Percentiles rank a stretch among this genome's conserved stretches.
phyloP scores from a whole-genome alignment of 176 grass and related monocot genomes.

The Secale cereale region DNA sequence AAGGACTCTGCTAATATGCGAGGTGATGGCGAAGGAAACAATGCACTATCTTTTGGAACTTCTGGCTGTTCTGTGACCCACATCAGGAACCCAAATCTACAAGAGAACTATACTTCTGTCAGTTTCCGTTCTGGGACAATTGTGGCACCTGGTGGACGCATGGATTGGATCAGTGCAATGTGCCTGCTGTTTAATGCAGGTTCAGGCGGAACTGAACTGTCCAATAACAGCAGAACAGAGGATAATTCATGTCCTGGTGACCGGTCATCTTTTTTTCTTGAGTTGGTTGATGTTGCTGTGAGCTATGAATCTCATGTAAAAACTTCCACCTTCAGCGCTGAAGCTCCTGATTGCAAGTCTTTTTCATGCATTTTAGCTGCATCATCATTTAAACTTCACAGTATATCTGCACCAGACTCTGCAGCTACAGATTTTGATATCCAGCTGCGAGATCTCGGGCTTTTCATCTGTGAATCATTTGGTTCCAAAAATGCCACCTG shows the following conservation, averaged over 20 bases:
- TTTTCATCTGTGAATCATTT: constrained; percentile 70
- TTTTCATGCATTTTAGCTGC: constrained; percentile 88
- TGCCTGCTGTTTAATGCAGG: constrained; percentile 55
- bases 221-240: constrained; percentile 26
- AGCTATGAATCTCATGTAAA: constrained; percentile 78
- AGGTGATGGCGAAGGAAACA: constrained; percentile 90
- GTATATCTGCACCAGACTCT: constrained; percentile 42
- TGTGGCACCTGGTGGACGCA: constrained; percentile 88
- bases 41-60: constrained; percentile 65
- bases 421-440: constrained; percentile 61
- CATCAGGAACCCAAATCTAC: constrained; percentile 68
- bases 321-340: constrained; percentile 29
- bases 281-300: constrained; percentile 86
- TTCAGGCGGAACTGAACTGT: constrained; percentile 41
- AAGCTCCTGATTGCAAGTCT: constrained; percentile 33
- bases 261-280: constrained; percentile 68
- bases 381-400: constrained; percentile 82
- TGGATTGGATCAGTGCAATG: constrained; percentile 87
- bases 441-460: constrained; percentile 77
- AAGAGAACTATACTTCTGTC: constrained; percentile 69
- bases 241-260: constrained; percentile 21
- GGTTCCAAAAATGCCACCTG: constrained; percentile 39
- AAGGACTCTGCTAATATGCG: constrained; percentile 61
- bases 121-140: constrained; percentile 66
- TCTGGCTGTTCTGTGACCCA: constrained; percentile 71